Base-by-base conservation (phyloP, 2,329 filamentous ascomycete genomes). In the Epicoccum sorghinum region DNA sequence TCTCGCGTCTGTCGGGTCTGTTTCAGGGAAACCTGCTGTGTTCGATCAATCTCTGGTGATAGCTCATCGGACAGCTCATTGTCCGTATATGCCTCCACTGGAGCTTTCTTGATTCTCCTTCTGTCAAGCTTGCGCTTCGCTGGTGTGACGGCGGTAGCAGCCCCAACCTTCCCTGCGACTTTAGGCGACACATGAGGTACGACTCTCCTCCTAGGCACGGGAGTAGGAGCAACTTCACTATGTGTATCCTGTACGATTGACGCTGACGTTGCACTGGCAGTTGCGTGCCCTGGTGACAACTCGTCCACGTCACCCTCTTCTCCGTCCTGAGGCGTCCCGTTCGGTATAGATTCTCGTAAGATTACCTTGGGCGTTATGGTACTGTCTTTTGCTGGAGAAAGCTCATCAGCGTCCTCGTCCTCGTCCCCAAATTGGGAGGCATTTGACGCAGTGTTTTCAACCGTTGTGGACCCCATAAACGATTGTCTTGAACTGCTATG, bases 321-420 rank as follows among this genome's bases (percentile, higher is more conserved):
- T 24, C 58, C 40, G 4, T 30, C 52, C 10, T 49, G 33, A 37
- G 40, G 36, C 32, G 14, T n/a, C 7, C 30, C 52, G 7, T 64
- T 60, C 30, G 53, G 41, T 36, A 56, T 47, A 5, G 47, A 44
- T 13, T 47, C 32, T 29, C 25, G 50, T 24, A 38, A 54, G 12
- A 64, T 43, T 10, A 66, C 47, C 22, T 55, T 58, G n/a, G 62
- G 58, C 14, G 59, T 64, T 4, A 39, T 38, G 1, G 39, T 39
- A 22, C 56, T 55, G 6, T 37, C 36, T 12, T 61, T 51, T 36
- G 59, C 57, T 8, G 68, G 66, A 4, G 68, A 67, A 10, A 72
- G 52, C 44, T 71, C 69, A 42, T 72, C 70, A 23, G 66, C 68
- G 39, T 61, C 66, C 4, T 67, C 66, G 3, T 66, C 66, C 4